A percentile compares a stretch with the other conserved stretches of the same genome.
Evolutionary conservation across 768 basidiomycete species (phyloP).

Genomic region (Boletus speciosus): DNA sequence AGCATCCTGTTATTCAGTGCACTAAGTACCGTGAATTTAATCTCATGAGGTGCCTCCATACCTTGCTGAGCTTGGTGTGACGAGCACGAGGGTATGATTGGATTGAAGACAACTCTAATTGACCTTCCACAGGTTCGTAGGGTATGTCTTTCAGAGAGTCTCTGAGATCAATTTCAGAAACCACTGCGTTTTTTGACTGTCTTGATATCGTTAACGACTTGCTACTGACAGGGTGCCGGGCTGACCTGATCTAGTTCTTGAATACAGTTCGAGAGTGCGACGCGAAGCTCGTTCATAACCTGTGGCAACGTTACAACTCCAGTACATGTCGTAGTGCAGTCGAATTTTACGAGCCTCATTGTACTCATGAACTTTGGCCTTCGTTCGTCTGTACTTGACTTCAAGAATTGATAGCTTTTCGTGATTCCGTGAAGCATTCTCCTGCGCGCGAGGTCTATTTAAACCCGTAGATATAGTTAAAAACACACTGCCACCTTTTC

Average conservation of each 20-base stretch:
- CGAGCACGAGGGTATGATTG: neutral
- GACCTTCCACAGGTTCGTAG: conserved; percentile 13
- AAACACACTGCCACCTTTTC: conserved; percentile 10
- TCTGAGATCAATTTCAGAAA: conserved; percentile 18
- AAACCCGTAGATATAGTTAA: neutral
- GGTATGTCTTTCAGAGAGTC: conserved; percentile 1
- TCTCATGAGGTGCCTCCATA: conserved; percentile 1
- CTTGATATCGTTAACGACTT: neutral
- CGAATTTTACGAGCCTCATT: conserved; percentile 16
- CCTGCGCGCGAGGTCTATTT: conserved; percentile 8
- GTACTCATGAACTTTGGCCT: conserved; percentile 14
- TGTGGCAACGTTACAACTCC: conserved; percentile 5
- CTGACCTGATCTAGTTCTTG: conserved; percentile 24
- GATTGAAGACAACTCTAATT: conserved; percentile 9
- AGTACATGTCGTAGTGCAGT: neutral
- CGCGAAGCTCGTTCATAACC: conserved; percentile 19
- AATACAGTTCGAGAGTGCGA: conserved; percentile 11
- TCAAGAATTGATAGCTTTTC: conserved; percentile 9
- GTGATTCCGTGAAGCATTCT: conserved; percentile 3
- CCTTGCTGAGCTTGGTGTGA: conserved; percentile 11
- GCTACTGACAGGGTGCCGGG: neutral
- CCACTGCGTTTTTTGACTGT: conserved; percentile 11
- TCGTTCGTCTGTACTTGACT: conserved; percentile 22
- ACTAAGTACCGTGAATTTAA: neutral
- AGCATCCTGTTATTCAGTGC: conserved; percentile 3